phyloP scores from a whole-genome alignment of 805 yeast genomes.

The Helenozyma baotianmanensis region DNA sequence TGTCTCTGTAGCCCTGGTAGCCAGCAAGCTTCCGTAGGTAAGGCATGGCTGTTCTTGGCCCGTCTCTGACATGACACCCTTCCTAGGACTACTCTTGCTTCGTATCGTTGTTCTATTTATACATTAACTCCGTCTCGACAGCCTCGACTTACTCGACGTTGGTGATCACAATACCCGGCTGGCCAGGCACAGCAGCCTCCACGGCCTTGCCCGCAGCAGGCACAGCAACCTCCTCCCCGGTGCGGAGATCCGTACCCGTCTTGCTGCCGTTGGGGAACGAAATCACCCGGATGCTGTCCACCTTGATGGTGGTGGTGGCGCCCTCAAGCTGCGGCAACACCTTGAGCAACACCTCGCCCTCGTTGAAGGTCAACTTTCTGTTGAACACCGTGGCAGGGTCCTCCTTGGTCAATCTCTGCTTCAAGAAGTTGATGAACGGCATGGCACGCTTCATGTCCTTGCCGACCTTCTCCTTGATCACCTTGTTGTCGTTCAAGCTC shows the following conservation, averaged over 20 bases:
- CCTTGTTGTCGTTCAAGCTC: constrained; percentile 59
- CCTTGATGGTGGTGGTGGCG: constrained; percentile 54
- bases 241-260: constrained; percentile 58
- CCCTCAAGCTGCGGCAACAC: constrained; percentile 54
- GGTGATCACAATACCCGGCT: constrained; percentile 77
- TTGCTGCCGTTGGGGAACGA: constrained; percentile 59
- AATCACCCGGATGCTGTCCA: constrained; percentile 56
- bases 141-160: too few relatives aligned
- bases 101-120: too few relatives aligned
- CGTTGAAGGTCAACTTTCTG: constrained; percentile 82
- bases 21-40: too few relatives aligned
- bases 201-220: constrained; percentile 62
- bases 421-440: constrained; percentile 89
- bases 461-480: constrained; percentile 62
- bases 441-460: constrained; percentile 96
- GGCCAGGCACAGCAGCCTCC: constrained; percentile 87
- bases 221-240: constrained; percentile 68
- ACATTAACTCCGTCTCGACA: too few relatives aligned
- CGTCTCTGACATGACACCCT: too few relatives aligned
- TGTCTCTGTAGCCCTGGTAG: too few relatives aligned
- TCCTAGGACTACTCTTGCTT: too few relatives aligned
- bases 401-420: constrained; percentile 71
- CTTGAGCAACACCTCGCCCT: constrained; percentile 57
- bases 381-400: constrained; percentile 77
- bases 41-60: too few relatives aligned